These are phyloP conservation scores for Aspergillus coremiiformis DNA, from an alignment of 495 filamentous ascomycete genomes.

Conservation along the genomic window DNA sequence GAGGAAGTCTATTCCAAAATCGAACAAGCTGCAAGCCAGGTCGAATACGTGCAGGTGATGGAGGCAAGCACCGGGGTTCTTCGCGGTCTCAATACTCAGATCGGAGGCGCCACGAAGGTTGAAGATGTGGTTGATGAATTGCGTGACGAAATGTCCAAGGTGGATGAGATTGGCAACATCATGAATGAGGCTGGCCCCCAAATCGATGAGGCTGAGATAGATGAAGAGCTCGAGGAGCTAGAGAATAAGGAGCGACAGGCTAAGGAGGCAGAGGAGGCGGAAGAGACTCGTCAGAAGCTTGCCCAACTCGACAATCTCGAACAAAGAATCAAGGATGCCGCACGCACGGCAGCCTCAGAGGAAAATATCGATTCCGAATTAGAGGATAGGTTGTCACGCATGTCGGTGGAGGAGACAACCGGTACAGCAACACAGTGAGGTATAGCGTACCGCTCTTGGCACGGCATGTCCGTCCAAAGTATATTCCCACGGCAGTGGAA, in stretches of 20 bases:
- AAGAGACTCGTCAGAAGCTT: constrained; percentile 38
- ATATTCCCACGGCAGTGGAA: not conserved
- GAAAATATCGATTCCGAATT: constrained; percentile 26
- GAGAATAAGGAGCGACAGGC: constrained; percentile 57
- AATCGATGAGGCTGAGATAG: constrained; percentile 78
- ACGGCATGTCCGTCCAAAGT: not conserved
- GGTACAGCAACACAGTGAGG: constrained; percentile 15
- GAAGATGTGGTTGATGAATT: constrained; percentile 67
- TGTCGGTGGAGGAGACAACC: constrained; percentile 38
- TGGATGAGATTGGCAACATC: constrained; percentile 73
- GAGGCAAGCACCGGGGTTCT: constrained; percentile 66
- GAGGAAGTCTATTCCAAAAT: constrained; percentile 75
- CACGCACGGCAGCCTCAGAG: constrained; percentile 20
- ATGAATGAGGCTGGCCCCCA: constrained; percentile 55
- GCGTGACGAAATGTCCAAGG: constrained; percentile 70
- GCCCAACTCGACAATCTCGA: constrained; percentile 38
- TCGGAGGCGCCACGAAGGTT: constrained; percentile 70
- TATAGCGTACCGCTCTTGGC: not conserved
- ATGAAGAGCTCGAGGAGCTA: constrained; percentile 77
- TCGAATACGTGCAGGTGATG: constrained; percentile 75
- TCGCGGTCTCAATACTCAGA: constrained; percentile 60
- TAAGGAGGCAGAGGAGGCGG: constrained; percentile 44
- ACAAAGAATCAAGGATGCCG: constrained; percentile 28
- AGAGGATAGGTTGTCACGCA: constrained; percentile 34
- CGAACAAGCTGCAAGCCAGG: constrained; percentile 75